Percentiles rank a stretch among this genome's conserved stretches.
These are phyloP conservation scores for Xerocomus brunneocitrinus DNA, from an alignment of 768 basidiomycete species.

Conservation along the genomic window DNA sequence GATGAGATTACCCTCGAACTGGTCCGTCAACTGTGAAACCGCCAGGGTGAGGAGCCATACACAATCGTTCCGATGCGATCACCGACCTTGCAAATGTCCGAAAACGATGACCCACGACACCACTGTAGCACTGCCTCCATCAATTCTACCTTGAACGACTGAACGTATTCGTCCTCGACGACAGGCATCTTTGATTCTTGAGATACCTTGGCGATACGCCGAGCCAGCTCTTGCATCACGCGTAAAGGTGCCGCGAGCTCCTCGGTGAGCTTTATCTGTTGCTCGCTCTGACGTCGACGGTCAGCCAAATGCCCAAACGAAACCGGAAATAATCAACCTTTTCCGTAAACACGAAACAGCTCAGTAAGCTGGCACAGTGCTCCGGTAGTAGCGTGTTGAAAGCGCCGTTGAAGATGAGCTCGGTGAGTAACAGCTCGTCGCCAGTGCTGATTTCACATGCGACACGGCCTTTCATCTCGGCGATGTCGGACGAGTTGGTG, in stretches of 20 bases:
- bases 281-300: slow-evolving; percentile 61
- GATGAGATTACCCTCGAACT: slow-evolving; percentile 95
- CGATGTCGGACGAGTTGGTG: slow-evolving; percentile 84
- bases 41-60: background rate
- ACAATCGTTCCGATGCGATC: background rate
- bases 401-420: slow-evolving; percentile 94
- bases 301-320: background rate
- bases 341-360: slow-evolving; percentile 96
- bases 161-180: slow-evolving; percentile 92
- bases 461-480: slow-evolving; percentile 96
- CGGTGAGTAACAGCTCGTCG: slow-evolving; percentile 92
- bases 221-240: slow-evolving; percentile 92
- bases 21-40: slow-evolving; percentile 75
- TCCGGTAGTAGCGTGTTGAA: slow-evolving; percentile 90
- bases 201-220: slow-evolving; percentile 95
- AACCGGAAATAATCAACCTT: slow-evolving; percentile 52
- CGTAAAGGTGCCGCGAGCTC: slow-evolving; percentile 90
- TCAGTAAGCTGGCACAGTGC: slow-evolving; percentile 89
- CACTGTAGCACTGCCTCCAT: slow-evolving; percentile 98
- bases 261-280: slow-evolving; percentile 80
- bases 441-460: slow-evolving; percentile 98
- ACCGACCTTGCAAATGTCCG: slow-evolving; percentile 89
- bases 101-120: slow-evolving; percentile 97
- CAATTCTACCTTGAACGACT: slow-evolving; percentile 95
- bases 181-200: slow-evolving; percentile 88